Base-by-base conservation (phyloP, 257 asterid genomes). In the Nicotiana obtusifolia region DNA sequence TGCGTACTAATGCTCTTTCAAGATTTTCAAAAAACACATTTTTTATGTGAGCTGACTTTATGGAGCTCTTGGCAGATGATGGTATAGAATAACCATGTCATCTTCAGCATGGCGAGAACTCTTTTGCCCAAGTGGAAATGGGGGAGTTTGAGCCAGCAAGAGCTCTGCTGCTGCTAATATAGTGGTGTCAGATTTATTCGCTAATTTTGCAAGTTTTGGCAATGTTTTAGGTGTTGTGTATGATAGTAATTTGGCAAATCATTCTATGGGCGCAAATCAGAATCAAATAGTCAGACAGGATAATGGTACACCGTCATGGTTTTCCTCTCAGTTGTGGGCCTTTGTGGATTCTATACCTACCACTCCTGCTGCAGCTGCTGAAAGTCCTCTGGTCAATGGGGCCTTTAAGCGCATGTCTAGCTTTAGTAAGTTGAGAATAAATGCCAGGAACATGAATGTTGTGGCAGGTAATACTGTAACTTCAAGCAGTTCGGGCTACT, bases 321-420 rank as follows among this genome's bases (percentile, higher is more conserved):
- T 94, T 64, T 91, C 99, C 16, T 88, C 97, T 69, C 88, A 90
- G 67, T 85, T 92, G 20, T 94, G 98, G 98, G 81, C 95, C 20
- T 95, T 91, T 87, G 92, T 95, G 93, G 99, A 94, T 90, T 91
- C 98, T 83, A 95, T 95, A 92, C 99, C 99, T n/a, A 88, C 99
- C 5, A 87, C 91, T 88, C 98, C 97, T 82, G 99, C 99, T 78
- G 91, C 94, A 49, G 99, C 99, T 87, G 89, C 99, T 67, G 99
- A 95, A 84, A 90, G 64, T 82, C 93, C 92, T 75, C 83, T 89
- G 88, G 97, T 91, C 57, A 94, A 90, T 79, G 89, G 88, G 84
- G 94, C 97, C 49, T 88, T 94, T 20, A 97, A 86, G 80, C 90
- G 94, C 62, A 87, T 91, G 93, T 91, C 99, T 88, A 95, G 98